Evolutionary conservation across 352 stramenopile genomes (phyloP).

Genomic region (Phytophthora foliorum): DNA sequence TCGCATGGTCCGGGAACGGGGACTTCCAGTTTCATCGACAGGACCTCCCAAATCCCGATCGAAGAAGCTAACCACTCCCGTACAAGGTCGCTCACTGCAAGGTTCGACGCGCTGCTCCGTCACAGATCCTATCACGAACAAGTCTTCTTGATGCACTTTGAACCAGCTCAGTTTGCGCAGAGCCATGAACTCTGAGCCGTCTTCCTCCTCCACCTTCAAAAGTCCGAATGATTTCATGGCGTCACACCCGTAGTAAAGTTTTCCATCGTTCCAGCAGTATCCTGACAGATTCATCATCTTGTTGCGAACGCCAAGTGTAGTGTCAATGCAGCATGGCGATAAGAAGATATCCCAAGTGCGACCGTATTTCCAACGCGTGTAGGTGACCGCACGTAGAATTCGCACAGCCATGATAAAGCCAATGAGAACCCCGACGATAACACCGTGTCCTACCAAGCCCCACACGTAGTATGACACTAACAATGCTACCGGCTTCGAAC

Average conservation of each 20-base stretch:
- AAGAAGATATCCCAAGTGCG: slow-evolving; percentile 1
- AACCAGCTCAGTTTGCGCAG: slow-evolving; percentile 25
- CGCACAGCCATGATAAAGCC: not conserved
- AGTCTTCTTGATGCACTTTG: slow-evolving; percentile 8
- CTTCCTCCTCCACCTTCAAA: slow-evolving; percentile 28
- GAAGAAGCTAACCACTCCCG: slow-evolving; percentile 21
- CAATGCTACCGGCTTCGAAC: not conserved
- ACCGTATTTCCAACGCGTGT: not conserved
- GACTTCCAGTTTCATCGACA: not conserved
- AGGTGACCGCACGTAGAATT: slow-evolving; percentile 1
- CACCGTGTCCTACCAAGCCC: slow-evolving; percentile 8
- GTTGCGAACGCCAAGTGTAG: slow-evolving; percentile 10
- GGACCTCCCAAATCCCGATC: slow-evolving; percentile 17
- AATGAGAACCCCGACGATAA: not conserved
- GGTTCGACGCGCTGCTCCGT: slow-evolving; percentile 6
- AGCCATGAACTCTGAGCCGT: slow-evolving; percentile 27
- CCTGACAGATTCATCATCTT: slow-evolving; percentile 18
- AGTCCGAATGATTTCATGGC: slow-evolving; percentile 27
- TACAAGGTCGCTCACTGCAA: slow-evolving; percentile 21
- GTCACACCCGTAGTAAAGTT: slow-evolving; percentile 14
- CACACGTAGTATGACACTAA: slow-evolving; percentile 14
- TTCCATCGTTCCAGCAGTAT: slow-evolving; percentile 17
- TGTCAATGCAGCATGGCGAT: slow-evolving; percentile 22
- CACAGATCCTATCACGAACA: slow-evolving; percentile 23
- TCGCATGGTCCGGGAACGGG: not conserved